Evolutionary conservation across 1,284 basidiomycete genomes (phyloP).

Genomic region (Sanguinoderma infundibulare): DNA sequence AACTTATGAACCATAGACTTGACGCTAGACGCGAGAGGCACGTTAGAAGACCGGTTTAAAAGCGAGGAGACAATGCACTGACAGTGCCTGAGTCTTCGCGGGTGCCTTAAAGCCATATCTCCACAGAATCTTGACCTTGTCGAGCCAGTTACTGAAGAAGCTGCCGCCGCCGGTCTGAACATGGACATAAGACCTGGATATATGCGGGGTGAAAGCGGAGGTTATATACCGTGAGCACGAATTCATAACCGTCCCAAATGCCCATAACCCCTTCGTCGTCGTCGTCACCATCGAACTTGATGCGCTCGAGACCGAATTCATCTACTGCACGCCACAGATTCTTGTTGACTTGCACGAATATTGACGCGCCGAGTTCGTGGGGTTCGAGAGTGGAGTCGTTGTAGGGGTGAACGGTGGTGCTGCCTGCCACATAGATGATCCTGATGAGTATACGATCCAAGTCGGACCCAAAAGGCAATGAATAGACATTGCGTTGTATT

Average conservation of each 20-base stretch:
- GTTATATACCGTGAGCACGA: constrained; percentile 65
- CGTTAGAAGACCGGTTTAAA: background rate
- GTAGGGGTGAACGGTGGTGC: constrained; percentile 80
- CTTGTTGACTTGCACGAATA: constrained; percentile 85
- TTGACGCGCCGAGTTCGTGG: constrained; percentile 86
- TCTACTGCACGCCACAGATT: constrained; percentile 83
- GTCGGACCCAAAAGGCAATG: background rate
- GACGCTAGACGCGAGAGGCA: constrained; percentile 49
- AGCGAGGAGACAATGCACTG: constrained; percentile 29
- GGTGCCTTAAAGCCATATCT: constrained; percentile 84
- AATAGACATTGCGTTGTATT: background rate
- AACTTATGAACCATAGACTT: constrained; percentile 59
- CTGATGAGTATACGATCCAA: background rate
- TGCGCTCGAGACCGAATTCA: constrained; percentile 76
- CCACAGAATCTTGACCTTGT: constrained; percentile 73
- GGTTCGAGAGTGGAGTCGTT: constrained; percentile 63
- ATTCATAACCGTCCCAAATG: constrained; percentile 84
- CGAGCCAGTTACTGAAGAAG: constrained; percentile 62
- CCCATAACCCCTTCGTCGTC: constrained; percentile 55
- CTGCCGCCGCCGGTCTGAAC: constrained; percentile 42
- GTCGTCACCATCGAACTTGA: constrained; percentile 48
- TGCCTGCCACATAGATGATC: constrained; percentile 50
- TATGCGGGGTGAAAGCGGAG: background rate
- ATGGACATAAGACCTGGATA: background rate
- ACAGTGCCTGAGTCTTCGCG: constrained; percentile 61